Evolutionary conservation across 2,329 filamentous ascomycete genomes (phyloP), one percentile per base, ranked within the genome.

Genomic region (Aureobasidium zeae): DNA sequence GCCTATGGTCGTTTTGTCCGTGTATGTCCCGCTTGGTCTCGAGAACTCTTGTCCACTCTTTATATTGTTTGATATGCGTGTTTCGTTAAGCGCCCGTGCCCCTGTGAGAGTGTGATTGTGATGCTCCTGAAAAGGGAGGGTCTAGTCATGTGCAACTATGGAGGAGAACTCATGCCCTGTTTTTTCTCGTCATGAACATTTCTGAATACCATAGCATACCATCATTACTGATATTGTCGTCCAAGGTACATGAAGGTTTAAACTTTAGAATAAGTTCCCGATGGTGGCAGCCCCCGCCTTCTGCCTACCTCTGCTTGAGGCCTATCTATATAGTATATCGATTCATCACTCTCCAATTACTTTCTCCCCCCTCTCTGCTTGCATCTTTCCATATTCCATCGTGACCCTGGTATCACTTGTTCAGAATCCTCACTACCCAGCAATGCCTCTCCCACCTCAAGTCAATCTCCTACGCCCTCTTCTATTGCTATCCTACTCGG

Each of bases 401-500:
- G 22, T 6, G 22, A 25, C 7, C 22, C 7, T 25, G 7, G 7
- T 7, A 11, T 25, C 22, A 25, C 7, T 6, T 25, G 22, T 25
- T 25, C 7, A 6, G 22, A 25, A 11, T n/a, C 22, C 7, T 25
- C 22, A 7, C 22, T 25, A 15, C 7, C 26, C 10, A 31, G 10
- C 5, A 11, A 44, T 45, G 33, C 12, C 3, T 13, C 33, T 38
- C 4, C 43, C 34, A 32, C 33, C 43, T 9, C 47, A 37, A 29
- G 26, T 58, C 16, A 59, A 54, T 33, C 55, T 63, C 16, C 53
- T 63, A 24, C 48, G 54, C 2, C 60, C 60, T 1, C 42, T 62
- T 5, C 36, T 67, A 3, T 76, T 82, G 55, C 65, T 83, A 53
- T 50, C 51, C 41, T 50, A 66, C 13, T 68, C 74, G 0, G 54